Conservation (phyloP, 805 yeast species). For the Pichia eremophila region DNA sequence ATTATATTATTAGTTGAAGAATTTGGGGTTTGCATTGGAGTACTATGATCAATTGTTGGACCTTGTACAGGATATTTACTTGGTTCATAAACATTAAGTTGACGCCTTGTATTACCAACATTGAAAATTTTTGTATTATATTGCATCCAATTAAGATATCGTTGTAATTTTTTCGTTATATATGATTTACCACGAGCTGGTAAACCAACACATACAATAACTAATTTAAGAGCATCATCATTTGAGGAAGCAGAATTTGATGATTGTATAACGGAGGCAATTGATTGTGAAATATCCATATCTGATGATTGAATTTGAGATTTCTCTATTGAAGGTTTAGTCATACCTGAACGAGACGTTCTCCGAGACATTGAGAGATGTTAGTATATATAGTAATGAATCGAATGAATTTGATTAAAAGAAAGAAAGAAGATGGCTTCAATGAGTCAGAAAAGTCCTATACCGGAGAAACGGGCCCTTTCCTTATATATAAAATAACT, state of each 20-base stretch:
- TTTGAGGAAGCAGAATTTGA: background rate
- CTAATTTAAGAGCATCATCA: constrained; percentile 35
- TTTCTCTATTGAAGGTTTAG: background rate
- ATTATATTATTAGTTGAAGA: background rate
- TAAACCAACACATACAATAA: constrained; percentile 63
- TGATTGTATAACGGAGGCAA: background rate
- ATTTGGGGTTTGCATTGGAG: background rate
- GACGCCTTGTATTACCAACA: constrained; percentile 66
- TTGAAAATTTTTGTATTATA: constrained; percentile 59
- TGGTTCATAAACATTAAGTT: constrained; percentile 34
- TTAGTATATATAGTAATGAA: background rate
- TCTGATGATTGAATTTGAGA: background rate
- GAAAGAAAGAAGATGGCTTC: background rate
- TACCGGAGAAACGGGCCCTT: constrained; percentile 5
- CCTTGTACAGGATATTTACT: constrained; percentile 29
- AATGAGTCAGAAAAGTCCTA: background rate
- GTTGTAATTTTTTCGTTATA: constrained; percentile 52
- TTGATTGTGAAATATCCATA: background rate
- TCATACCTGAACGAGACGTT: background rate
- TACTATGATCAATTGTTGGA: constrained; percentile 17
- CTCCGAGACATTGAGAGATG: background rate
- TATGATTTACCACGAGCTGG: constrained; percentile 77
- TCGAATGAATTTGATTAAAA: background rate
- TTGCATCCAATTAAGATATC: constrained; percentile 52
- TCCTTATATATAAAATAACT: too few species aligned